Evolutionary conservation across 2,329 filamentous ascomycete species (phyloP).

Genomic region (Rachicladosporium sp.): DNA sequence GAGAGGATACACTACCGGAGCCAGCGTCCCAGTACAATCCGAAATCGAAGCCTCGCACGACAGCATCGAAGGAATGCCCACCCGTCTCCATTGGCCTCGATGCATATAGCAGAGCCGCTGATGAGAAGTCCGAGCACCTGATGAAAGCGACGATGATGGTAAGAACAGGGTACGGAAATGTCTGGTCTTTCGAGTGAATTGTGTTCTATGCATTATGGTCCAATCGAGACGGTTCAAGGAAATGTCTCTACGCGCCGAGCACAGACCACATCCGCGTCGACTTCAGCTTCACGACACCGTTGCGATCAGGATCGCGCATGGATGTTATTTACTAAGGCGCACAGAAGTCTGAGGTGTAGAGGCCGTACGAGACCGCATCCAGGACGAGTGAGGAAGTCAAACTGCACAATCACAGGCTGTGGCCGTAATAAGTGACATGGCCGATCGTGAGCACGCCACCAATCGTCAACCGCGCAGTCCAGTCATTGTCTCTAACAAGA

Average conservation of each 20-base stretch:
- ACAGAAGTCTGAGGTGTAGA: no score
- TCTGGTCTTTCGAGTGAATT: conserved; percentile 1
- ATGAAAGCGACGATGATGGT: background rate
- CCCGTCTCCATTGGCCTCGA: conserved; percentile 2
- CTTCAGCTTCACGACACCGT: no score
- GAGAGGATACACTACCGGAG: background rate
- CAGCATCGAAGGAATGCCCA: background rate
- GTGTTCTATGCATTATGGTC: conserved; percentile 1
- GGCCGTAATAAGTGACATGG: no score
- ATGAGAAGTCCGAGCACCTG: conserved; percentile 2
- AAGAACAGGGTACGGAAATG: conserved; percentile 2
- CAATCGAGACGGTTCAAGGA: background rate
- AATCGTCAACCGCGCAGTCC: no score
- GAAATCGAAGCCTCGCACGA: conserved; percentile 1
- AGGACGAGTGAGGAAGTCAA: no score
- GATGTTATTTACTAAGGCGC: no score
- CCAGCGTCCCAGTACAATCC: conserved; percentile 1
- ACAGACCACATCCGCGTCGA: no score
- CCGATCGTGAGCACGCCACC: no score
- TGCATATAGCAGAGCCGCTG: conserved; percentile 6
- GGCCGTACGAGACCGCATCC: no score
- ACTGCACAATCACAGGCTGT: no score
- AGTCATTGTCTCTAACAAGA: no score
- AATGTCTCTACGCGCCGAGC: conserved; percentile 3
- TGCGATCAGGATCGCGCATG: no score